Conservation (phyloP, 495 filamentous ascomycete genomes). For the Aspergillus affinis region DNA sequence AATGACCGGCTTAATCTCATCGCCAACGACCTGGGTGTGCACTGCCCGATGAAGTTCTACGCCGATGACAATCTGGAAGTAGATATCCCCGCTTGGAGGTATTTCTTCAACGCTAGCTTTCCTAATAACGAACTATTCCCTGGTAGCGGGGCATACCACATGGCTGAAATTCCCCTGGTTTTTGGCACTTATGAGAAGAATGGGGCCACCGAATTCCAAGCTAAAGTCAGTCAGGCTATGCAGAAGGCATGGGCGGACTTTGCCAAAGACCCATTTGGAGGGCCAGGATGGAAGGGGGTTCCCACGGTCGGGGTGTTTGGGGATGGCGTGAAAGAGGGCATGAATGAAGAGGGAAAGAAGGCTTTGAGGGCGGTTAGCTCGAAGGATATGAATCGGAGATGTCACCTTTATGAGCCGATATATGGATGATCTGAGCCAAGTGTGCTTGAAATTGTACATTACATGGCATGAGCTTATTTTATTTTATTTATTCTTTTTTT, state of each 20-base stretch:
- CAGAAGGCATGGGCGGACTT: conserved; percentile 33
- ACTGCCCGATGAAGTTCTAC: conserved; percentile 20
- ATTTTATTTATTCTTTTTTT: too few species aligned
- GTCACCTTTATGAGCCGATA: conserved; percentile 13
- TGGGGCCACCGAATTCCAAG: conserved; percentile 23
- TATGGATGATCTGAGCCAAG: background rate
- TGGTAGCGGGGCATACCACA: conserved; percentile 27
- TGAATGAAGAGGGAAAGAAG: conserved; percentile 15
- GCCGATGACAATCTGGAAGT: conserved; percentile 20
- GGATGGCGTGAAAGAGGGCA: conserved; percentile 15
- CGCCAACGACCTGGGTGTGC: conserved; percentile 25
- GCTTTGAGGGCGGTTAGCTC: conserved; percentile 13
- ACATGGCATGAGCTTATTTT: too few species aligned
- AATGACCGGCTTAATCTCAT: conserved; percentile 24
- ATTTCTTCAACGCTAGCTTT: conserved; percentile 36
- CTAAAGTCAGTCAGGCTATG: conserved; percentile 24
- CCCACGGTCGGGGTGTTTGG: conserved; percentile 19
- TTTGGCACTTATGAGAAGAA: conserved; percentile 29
- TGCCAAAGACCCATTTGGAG: conserved; percentile 28
- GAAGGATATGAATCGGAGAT: conserved; percentile 8
- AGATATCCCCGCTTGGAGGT: conserved; percentile 27
- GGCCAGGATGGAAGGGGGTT: conserved; percentile 24
- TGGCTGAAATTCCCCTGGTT: conserved; percentile 27
- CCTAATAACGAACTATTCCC: conserved; percentile 24
- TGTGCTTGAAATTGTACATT: too few species aligned